Conservation (phyloP, 1,139 yeast genomes). For the Suhomyces yuchorum region DNA sequence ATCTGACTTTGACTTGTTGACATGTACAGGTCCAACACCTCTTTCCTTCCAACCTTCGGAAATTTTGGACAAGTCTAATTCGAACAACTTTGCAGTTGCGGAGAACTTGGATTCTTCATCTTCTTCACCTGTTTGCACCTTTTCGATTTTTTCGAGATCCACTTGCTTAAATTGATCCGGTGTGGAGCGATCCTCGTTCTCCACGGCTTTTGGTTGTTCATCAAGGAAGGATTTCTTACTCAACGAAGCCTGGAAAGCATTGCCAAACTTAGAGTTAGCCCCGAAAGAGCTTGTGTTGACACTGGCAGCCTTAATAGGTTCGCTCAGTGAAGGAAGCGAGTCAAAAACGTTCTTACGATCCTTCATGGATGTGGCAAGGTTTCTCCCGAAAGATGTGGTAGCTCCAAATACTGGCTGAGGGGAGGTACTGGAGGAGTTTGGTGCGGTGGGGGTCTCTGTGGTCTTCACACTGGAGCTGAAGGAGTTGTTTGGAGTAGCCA, state of each 20-base stretch:
- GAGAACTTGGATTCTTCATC: slow-evolving; percentile 70
- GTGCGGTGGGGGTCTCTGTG: slow-evolving; percentile 15
- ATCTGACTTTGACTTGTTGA: slow-evolving; percentile 56
- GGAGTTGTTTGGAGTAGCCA: slow-evolving; percentile 27
- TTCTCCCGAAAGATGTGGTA: slow-evolving; percentile 59
- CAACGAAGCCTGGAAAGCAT: slow-evolving; percentile 55
- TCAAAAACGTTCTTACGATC: slow-evolving; percentile 42
- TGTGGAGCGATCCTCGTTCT: slow-evolving; percentile 5
- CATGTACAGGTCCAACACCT: slow-evolving; percentile 84
- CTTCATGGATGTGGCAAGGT: slow-evolving; percentile 25
- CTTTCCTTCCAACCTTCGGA: slow-evolving; percentile 92
- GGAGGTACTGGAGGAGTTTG: slow-evolving; percentile 15
- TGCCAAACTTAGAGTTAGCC: slow-evolving; percentile 57
- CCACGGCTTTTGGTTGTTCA: slow-evolving; percentile 22
- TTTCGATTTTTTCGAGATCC: slow-evolving; percentile 53
- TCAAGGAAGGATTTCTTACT: slow-evolving; percentile 60
- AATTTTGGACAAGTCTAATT: slow-evolving; percentile 63
- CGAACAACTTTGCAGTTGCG: slow-evolving; percentile 78
- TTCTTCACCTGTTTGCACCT: slow-evolving; percentile 86
- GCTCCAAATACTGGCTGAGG: slow-evolving; percentile 46
- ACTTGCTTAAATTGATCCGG: slow-evolving; percentile 51
- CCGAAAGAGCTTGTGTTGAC: slow-evolving; percentile 45
- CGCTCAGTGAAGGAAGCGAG: slow-evolving; percentile 20
- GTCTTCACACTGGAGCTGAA: slow-evolving; percentile 13
- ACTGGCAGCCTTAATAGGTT: slow-evolving; percentile 5